Base-by-base conservation (phyloP, 2,329 filamentous ascomycete species). In the Trichothecium sympodiale region DNA sequence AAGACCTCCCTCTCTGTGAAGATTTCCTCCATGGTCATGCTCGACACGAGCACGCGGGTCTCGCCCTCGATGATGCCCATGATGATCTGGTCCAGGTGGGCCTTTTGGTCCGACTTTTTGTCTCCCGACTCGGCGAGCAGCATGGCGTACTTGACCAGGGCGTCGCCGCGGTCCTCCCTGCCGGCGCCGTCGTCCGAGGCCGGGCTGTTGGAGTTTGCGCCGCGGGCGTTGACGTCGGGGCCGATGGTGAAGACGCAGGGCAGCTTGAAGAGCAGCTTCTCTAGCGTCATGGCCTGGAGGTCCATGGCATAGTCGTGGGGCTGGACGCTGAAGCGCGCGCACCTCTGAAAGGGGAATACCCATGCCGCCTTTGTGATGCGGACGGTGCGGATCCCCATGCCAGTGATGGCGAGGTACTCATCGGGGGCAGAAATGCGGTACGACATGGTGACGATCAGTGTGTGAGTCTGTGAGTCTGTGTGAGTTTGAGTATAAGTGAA, bases 11-110 rank as follows among this genome's bases (percentile, higher is more conserved):
- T 68, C 57, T 84, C 79, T 41, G 77, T 80, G 57, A 88, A 88
- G 40, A 93, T 83, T 57, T 91, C 84, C 53, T 89, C 84, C 82
- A 91, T 89, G n/a, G 83, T 88, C 83, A 93, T 89, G 46, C 76
- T 80, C 1, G 79, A 84, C 29, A 93, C 83, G 36, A 93, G 76
- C 5, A 85, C 81, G 39, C 86, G 74, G 1, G 83, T 88, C 57
- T 93, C 86, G 42, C 86, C 86, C 56, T 93, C 84, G 46, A 93
- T 91, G 55, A 93, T 87, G 41, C 84, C 85, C 57, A 86, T 89
- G 57, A 93, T 80, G 42, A 93, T 93, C 46, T 83, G 83, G 50
- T 83, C 80, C 13, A 91, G 77, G 59, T 89, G 83, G 36, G 71
- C 44, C 57, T 61, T 49, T 35, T 54, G 47, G 13, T 60, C 58